These are phyloP conservation scores for Pythium sukuiense DNA, from an alignment of 352 stramenopile genomes.

Conservation along the genomic window DNA sequence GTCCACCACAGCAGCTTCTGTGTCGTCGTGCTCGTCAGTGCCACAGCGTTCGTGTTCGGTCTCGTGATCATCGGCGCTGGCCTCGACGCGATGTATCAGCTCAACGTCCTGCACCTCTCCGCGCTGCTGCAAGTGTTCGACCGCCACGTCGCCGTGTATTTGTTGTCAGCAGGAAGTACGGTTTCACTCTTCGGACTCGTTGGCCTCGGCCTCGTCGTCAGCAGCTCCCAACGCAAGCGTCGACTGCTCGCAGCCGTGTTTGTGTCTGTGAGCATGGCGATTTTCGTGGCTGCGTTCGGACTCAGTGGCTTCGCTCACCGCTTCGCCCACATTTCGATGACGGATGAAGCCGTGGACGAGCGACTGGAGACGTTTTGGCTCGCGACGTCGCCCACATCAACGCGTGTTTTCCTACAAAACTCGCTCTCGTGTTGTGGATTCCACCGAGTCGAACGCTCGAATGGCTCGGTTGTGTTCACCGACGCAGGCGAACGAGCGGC, in stretches of 20 bases:
- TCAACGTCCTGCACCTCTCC: conserved; percentile 72
- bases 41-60: conserved; percentile 33
- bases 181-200: conserved; percentile 40
- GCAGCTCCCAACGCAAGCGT: not conserved
- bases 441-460: conserved; percentile 21
- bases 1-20: conserved; percentile 18
- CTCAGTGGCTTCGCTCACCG: conserved; percentile 45
- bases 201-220: conserved; percentile 35
- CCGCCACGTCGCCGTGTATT: conserved; percentile 47
- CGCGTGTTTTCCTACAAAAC: conserved; percentile 31
- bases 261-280: conserved; percentile 28
- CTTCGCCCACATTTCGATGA: conserved; percentile 24
- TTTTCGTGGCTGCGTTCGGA: conserved; percentile 48
- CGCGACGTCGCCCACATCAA: conserved; percentile 16
- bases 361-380: conserved; percentile 26
- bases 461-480: conserved; percentile 23
- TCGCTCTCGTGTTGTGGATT: conserved; percentile 28
- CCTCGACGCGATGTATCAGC: conserved; percentile 54
- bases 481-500: conserved; percentile 14
- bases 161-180: conserved; percentile 37
- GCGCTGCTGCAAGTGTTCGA: conserved; percentile 58
- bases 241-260: conserved; percentile 34
- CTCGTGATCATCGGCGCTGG: conserved; percentile 47
- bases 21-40: conserved; percentile 26
- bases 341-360: conserved; percentile 22